Percentiles rank a stretch among this genome's conserved stretches.
Conservation (phyloP, 805 yeast species). For the Saccharomycopsis lassenensis region DNA sequence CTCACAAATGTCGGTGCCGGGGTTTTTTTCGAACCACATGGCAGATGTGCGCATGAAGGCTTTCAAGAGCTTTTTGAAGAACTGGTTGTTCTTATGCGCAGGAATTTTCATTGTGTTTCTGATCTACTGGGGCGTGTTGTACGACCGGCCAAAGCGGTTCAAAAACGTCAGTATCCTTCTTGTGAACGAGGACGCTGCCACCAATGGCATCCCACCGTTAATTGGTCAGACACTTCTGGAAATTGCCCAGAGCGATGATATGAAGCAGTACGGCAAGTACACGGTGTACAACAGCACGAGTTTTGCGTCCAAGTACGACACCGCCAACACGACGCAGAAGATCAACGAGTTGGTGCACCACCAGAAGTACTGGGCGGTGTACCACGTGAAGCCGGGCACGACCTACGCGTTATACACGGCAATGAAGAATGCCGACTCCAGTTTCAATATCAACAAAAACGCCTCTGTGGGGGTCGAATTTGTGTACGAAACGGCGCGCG, state of each 20-base stretch:
- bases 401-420: slow-evolving; percentile 23
- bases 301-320: neutral
- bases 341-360: slow-evolving; percentile 34
- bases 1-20: no score
- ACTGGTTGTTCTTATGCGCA: neutral
- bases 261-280: slow-evolving; percentile 19
- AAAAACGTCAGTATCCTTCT: slow-evolving; percentile 19
- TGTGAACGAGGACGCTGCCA: slow-evolving; percentile 19
- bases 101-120: neutral
- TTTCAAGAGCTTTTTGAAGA: neutral
- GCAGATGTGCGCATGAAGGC: neutral
- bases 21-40: neutral
- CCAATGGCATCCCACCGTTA: slow-evolving; percentile 7
- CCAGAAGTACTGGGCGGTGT: slow-evolving; percentile 48
- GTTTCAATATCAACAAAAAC: neutral
- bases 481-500: slow-evolving; percentile 51
- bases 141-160: slow-evolving; percentile 17
- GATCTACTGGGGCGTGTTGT: slow-evolving; percentile 23
- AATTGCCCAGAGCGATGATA: slow-evolving; percentile 7
- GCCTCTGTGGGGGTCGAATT: slow-evolving; percentile 23
- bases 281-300: slow-evolving; percentile 7
- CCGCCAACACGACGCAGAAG: slow-evolving; percentile 23
- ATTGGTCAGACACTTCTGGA: slow-evolving; percentile 9
- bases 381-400: slow-evolving; percentile 39
- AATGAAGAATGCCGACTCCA: slow-evolving; percentile 6